Conservation (phyloP, 768 basidiomycete genomes). For the Pulveroboletus sp. region DNA sequence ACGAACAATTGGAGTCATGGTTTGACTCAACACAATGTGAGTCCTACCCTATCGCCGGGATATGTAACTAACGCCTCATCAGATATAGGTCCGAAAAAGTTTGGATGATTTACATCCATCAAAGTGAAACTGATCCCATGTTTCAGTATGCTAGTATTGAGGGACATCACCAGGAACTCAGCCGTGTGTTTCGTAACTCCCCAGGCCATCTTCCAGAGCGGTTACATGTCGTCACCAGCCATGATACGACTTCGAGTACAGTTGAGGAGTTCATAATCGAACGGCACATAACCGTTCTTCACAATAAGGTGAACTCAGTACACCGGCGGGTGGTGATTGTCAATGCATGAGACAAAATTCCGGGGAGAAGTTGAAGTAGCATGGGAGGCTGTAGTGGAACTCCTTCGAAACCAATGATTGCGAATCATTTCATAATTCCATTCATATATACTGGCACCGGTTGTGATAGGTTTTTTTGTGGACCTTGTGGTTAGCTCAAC, state of each 20-base stretch:
- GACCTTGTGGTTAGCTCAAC: too few species aligned
- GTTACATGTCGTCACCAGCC: constrained; percentile 8
- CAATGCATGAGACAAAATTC: constrained; percentile 5
- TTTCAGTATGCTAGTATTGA: constrained; percentile 5
- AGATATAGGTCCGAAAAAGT: constrained; percentile 5
- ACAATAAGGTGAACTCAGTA: not conserved
- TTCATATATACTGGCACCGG: not conserved
- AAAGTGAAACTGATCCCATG: constrained; percentile 13
- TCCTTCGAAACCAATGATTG: not conserved
- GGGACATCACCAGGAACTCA: not conserved
- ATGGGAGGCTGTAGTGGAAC: constrained; percentile 10
- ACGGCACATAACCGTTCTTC: not conserved
- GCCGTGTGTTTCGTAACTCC: too few species aligned
- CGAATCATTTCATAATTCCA: not conserved
- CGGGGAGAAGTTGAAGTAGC: constrained; percentile 13
- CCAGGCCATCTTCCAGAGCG: not conserved
- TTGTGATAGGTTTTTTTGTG: not conserved
- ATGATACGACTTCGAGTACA: constrained; percentile 6
- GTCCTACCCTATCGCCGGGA: not conserved
- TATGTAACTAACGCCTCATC: not conserved
- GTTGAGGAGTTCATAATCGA: not conserved
- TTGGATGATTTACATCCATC: constrained; percentile 19
- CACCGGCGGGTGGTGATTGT: not conserved
- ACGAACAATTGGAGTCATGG: constrained; percentile 3
- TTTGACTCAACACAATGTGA: not conserved